Base-by-base conservation (phyloP, 192 early-diverging fungal species). In the Podila minutissima region DNA sequence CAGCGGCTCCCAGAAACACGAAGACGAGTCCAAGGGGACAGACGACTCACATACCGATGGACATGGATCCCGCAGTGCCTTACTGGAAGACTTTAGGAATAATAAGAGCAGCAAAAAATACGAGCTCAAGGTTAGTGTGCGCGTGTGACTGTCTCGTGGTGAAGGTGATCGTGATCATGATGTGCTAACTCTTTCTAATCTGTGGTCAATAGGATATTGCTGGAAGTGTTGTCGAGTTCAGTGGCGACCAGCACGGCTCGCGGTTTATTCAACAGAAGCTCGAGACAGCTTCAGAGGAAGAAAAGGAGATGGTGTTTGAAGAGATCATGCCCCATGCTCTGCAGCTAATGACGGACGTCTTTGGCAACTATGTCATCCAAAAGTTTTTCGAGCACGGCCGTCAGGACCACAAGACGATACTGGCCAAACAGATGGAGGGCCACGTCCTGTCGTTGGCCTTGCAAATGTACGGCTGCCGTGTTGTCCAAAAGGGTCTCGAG, bases 331-430 rank as follows among this genome's bases (percentile, higher is more conserved):
- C 96, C 7, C 92, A 93, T 66, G 92, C 95, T 0, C 86, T 97
- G 59, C 95, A 97, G 72, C 85, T 99, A 62, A 99, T 98, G 96
- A 97, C 96, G 8, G 98, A 99, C 72, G 98, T 99, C 1, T 99
- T 99, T 94, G 98, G 98, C 53, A 99, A 99, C 89, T 99, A 99
- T 76, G 98, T 99, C 62, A 94, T 99, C 62, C 98, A 99, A 87
- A 99, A 98, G 86, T 97, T 99, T 83, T 99, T 99, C 88, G 98
- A 99, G 86, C 96, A 99, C 78, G 98, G 96, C 67, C 95, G 94
- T 74, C 94, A 92, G 83, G 87, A 89, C 69, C 98, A 99, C 75
- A 98, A 97, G 89, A 91, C 94, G 32, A 86, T 94, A 32, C 88
- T 99, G 66, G 95, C 97, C 6, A 91, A 93, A 73, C 93, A 96